Percentiles rank a stretch among this genome's conserved stretches.
Conservation (phyloP, 345 rosid genomes). For the Lepidium didymum region DNA sequence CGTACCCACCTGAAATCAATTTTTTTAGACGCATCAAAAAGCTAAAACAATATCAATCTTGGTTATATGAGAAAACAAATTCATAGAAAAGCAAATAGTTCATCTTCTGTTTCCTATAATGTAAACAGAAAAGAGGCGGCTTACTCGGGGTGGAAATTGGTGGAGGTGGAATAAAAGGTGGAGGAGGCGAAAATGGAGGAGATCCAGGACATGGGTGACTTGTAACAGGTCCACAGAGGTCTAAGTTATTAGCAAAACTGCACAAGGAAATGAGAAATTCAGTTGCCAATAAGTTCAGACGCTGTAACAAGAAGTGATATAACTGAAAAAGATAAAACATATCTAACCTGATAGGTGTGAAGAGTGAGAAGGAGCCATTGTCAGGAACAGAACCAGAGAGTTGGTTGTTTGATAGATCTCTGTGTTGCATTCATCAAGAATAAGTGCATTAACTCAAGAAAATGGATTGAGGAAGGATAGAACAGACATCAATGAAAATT, state of each 20-base stretch:
- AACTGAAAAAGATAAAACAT: neutral
- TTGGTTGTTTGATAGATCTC: conserved; percentile 91
- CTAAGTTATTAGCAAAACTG: conserved; percentile 95
- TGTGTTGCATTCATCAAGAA: conserved; percentile 27
- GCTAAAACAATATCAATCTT: neutral
- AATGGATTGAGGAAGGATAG: neutral
- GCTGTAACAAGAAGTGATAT: neutral
- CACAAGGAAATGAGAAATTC: conserved; percentile 18
- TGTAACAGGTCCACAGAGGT: conserved; percentile 94
- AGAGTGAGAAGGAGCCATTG: conserved; percentile 95
- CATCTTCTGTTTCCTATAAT: neutral
- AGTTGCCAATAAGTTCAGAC: conserved; percentile 3
- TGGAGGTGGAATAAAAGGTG: conserved; percentile 87
- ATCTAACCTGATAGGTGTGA: conserved; percentile 92
- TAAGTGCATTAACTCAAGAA: neutral
- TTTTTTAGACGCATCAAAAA: neutral
- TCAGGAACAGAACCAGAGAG: conserved; percentile 96
- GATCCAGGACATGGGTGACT: conserved; percentile 97
- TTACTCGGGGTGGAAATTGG: conserved; percentile 69
- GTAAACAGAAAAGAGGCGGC: neutral
- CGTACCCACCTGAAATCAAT: conserved; percentile 57
- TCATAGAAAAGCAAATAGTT: neutral
- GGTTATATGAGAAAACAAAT: neutral
- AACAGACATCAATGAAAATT: neutral
- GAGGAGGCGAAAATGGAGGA: conserved; percentile 99